Evolutionary conservation across 2,329 filamentous ascomycete genomes (phyloP).

Genomic region (Sclerotinia minor): DNA sequence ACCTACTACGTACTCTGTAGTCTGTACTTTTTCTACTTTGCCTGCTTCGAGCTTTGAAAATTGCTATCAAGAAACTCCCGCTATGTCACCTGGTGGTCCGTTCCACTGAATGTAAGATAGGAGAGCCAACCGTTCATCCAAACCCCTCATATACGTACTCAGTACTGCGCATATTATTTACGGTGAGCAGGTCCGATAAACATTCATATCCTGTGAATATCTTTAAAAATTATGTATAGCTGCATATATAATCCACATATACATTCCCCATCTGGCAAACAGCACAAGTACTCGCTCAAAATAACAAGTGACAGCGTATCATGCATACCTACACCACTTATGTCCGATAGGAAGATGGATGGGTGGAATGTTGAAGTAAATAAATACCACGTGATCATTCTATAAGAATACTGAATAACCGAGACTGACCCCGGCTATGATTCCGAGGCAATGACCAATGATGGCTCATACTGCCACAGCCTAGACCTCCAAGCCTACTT

Average conservation of each 20-base stretch:
- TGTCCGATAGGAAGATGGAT: not conserved
- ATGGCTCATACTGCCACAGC: not conserved
- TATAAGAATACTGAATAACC: not conserved
- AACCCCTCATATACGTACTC: not conserved
- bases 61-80: not conserved
- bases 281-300: not conserved
- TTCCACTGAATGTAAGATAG: not conserved
- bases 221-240: not conserved
- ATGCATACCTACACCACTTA: no score
- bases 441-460: not conserved
- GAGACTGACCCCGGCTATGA: not conserved
- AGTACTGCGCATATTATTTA: not conserved
- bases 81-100: conserved; percentile 10
- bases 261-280: not conserved
- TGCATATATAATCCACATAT: not conserved
- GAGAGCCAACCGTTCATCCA: conserved; percentile 2
- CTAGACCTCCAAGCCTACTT: conserved; percentile 3
- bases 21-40: not conserved
- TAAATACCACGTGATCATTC: not conserved
- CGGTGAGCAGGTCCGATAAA: not conserved
- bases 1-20: no score
- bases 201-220: not conserved
- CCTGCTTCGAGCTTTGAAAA: not conserved
- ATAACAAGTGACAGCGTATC: not conserved
- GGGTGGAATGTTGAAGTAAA: not conserved